These are phyloP conservation scores for Carex kokanica DNA, from an alignment of 176 grass and related monocot species.

Conservation along the genomic window DNA sequence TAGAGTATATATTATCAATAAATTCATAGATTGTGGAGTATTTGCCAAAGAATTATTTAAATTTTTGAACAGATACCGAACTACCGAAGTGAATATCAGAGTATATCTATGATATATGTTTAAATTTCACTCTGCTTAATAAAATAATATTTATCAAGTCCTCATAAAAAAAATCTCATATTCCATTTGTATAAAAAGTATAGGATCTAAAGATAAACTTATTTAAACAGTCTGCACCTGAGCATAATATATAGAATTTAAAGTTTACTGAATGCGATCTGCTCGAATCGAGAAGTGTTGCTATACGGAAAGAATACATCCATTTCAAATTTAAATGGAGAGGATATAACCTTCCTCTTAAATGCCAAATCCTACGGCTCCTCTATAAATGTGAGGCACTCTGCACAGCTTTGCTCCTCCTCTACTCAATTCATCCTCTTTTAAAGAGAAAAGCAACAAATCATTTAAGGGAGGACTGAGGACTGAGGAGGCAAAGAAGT, in stretches of 20 bases:
- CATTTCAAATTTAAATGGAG: slow-evolving; percentile 12
- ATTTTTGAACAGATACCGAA: background rate
- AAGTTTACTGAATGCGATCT: background rate
- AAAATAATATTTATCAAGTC: background rate
- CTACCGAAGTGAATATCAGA: background rate
- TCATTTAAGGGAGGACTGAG: background rate
- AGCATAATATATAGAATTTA: background rate
- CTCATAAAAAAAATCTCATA: background rate
- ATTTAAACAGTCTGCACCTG: background rate
- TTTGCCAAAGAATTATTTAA: background rate
- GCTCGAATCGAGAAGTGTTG: no score
- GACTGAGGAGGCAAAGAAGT: background rate
- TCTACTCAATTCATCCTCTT: slow-evolving; percentile 20
- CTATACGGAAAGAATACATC: background rate
- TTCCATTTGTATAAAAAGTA: background rate
- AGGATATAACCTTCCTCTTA: slow-evolving; percentile 3
- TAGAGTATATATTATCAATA: background rate
- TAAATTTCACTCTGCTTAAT: background rate
- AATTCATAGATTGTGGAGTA: background rate
- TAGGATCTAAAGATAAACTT: background rate
- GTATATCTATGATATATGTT: background rate
- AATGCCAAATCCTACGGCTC: slow-evolving; percentile 8
- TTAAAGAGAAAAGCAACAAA: slow-evolving; percentile 20
- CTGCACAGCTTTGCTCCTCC: slow-evolving; percentile 22
- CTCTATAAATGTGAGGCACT: slow-evolving; percentile 42